Percentiles rank a stretch among this genome's conserved stretches.
These are phyloP conservation scores for Aspergillus terreus DNA, from an alignment of 2,329 filamentous ascomycete species.

Conservation along the genomic window DNA sequence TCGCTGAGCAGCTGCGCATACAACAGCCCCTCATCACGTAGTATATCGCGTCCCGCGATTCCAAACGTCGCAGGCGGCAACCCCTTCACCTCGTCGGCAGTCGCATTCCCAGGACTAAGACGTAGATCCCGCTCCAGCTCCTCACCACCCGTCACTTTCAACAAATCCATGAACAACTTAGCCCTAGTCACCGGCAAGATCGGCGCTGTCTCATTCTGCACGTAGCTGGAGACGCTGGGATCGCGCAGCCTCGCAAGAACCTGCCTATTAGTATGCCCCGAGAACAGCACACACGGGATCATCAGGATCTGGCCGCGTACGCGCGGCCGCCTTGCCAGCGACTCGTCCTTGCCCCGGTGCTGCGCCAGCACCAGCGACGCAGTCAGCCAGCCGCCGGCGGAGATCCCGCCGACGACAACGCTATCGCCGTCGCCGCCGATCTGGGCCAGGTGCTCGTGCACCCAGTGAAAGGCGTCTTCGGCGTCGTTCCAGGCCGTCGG, in stretches of 20 bases:
- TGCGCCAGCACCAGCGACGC: constrained; percentile 42
- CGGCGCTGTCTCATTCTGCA: constrained; percentile 48
- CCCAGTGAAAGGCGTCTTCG: constrained; percentile 55
- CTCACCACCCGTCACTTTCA: constrained; percentile 21
- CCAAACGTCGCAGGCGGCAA: constrained; percentile 46
- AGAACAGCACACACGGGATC: constrained; percentile 46
- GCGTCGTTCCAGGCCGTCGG: constrained; percentile 52
- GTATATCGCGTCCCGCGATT: constrained; percentile 45
- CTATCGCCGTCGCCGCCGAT: constrained; percentile 38
- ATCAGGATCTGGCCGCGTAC: constrained; percentile 52
- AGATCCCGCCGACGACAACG: constrained; percentile 49
- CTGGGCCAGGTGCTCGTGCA: constrained; percentile 42
- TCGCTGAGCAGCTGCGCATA: constrained; percentile 44
- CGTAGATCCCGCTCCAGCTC: constrained; percentile 33
- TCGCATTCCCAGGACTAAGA: constrained; percentile 39
- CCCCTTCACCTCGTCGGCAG: constrained; percentile 30
- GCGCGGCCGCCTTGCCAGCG: constrained; percentile 17
- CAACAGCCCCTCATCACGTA: constrained; percentile 50
- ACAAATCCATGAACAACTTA: constrained; percentile 26
- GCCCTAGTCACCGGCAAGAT: constrained; percentile 43
- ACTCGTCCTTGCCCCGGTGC: constrained; percentile 24
- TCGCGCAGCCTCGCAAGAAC: constrained; percentile 37
- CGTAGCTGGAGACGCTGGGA: constrained; percentile 42
- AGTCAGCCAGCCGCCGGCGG: constrained; percentile 45
- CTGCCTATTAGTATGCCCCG: constrained; percentile 28